These are phyloP conservation scores for Chrysosporium keratinophilum DNA, from an alignment of 2,329 filamentous ascomycete species.

Conservation along the genomic window DNA sequence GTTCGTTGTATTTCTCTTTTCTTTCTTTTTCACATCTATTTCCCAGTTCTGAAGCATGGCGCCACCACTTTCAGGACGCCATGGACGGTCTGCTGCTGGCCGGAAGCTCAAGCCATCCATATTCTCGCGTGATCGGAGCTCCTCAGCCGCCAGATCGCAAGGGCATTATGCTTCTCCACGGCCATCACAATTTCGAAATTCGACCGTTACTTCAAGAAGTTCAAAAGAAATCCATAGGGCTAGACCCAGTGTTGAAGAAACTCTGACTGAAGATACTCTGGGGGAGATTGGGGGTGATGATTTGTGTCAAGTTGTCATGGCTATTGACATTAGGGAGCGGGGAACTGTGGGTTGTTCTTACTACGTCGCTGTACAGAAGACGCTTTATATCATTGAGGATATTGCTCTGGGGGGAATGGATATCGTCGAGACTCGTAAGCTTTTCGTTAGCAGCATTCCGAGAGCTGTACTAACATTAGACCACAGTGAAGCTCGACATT, in stretches of 20 bases:
- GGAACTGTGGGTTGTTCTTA: conserved; percentile 73
- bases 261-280: conserved; percentile 11
- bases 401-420: conserved; percentile 58
- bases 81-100: background rate
- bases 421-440: conserved; percentile 49
- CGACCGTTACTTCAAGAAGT: background rate
- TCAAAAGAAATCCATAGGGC: background rate
- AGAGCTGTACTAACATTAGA: conserved; percentile 16
- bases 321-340: conserved; percentile 61
- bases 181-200: background rate
- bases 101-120: background rate
- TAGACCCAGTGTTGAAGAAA: background rate
- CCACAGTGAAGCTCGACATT: conserved; percentile 49
- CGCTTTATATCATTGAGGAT: conserved; percentile 67
- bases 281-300: conserved; percentile 38
- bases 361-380: conserved; percentile 60
- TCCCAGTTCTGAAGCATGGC: background rate
- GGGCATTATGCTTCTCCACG: background rate
- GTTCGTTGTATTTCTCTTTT: background rate
- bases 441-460: conserved; percentile 16
- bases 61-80: background rate
- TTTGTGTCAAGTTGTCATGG: conserved; percentile 64
- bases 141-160: background rate
- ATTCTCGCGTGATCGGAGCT: background rate
- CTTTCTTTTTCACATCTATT: background rate